Evolutionary conservation across 1,284 basidiomycete species (phyloP), one percentile per base, ranked within the genome.

Genomic region (Wallemia hederae): DNA sequence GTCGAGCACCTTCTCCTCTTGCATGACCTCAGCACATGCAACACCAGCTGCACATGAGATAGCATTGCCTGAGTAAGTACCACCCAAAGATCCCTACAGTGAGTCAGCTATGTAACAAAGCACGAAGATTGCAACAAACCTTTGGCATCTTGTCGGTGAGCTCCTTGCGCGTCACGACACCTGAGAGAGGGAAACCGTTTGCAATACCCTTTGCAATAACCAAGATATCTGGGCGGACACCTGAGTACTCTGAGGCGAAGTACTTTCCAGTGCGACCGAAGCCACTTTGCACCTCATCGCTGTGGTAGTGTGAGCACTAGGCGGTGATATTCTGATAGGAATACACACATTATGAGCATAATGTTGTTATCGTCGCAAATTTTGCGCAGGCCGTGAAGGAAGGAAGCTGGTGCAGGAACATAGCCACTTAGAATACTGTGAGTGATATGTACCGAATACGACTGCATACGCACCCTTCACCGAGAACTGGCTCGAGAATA

Each of bases 111-210:
- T 11, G 14, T 28, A 57, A 29, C 26, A 1, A 55, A 24, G 24
- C 64, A 72, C 61, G 33, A 83, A 83, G 79, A 92, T 82, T n/a
- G n/a, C n/a, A n/a, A 19, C 79, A 80, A 15, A 88, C 89, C 5
- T 84, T 79, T 67, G 77, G 78, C 63, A 92, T 76, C 66, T 75
- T 79, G 69, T 86, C 84, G 62, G 85, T 89, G 61, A 92, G 68
- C 65, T 87, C 85, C 72, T 80, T 86, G 60, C 81, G 76, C 64
- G 82, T 82, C 60, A 88, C 78, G 55, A 96, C 78, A 26, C 81
- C 88, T 61, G 85, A 89, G 63, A 97, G 74, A 1, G 91, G 91
- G 78, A 92, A 94, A 15, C 89, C 89, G 68, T 91, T 91, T 31
- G 88, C 90, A 24, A 96, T 75, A 19, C 90, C 90, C 79, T 71